Evolutionary conservation across 345 rosid genomes (phyloP), one percentile per base, ranked within the genome.

Genomic region (Citrus sp.): DNA sequence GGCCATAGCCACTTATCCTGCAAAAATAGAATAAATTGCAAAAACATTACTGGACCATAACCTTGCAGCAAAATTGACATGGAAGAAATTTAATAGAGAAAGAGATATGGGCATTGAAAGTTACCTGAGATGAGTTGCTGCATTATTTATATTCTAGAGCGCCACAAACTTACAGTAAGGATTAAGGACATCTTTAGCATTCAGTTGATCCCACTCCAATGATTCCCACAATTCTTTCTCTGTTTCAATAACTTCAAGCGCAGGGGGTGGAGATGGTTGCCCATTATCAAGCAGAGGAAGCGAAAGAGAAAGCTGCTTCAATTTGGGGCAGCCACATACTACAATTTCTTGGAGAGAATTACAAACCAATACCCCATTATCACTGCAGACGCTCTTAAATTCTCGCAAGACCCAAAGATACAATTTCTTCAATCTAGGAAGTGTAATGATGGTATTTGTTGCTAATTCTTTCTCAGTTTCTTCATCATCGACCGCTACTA

Each of bases 391-490:
- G 0, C 64, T 56, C 64, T 56, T 34, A 19, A 72, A 9, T 34
- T 2, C 2, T 19, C 0, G 82, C 46, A 67, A 46, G 1, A 3
- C 0, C 0, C 0, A 0, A 42, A 42, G 0, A 12, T 0, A 0
- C 4, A 42, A 35, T 19, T 9, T 67, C n/a, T n/a, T 37, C 51
- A 67, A 38, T 37, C 46, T 38, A n/a, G 49, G 71, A 42, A 42
- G 49, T 42, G 14, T 42, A 42, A 42, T 12, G 49, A 42, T 42
- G 49, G 49, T 12, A 42, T 42, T 42, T 42, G 24, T 13, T 42
- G 7, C 32, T n/a, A 0, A n/a, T 24, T 5, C 30, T 24, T 68
- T 38, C 55, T 12, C 16, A 28, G 2, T 35, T 0, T 7, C 22
- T 66, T 51, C 19, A 21, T 28, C 4, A 5, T 51, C 24, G 1